These are phyloP conservation scores for Herpetomonas samuelpessoai DNA, from an alignment of 208 protist species.

Conservation along the genomic window DNA sequence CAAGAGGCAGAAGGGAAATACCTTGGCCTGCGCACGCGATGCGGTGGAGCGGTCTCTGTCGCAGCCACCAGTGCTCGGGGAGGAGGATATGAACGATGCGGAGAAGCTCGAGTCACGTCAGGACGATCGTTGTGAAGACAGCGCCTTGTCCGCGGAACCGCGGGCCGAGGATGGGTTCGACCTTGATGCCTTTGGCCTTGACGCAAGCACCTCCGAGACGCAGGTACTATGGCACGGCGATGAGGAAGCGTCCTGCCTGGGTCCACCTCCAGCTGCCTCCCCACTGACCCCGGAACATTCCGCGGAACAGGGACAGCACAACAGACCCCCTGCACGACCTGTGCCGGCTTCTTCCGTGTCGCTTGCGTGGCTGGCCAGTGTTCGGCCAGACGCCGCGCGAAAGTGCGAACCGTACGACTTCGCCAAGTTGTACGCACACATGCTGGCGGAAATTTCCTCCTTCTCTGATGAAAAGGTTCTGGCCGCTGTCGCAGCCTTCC, in stretches of 20 bases:
- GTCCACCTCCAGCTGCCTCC: background rate
- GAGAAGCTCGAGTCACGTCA: no score
- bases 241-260: background rate
- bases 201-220: no score
- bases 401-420: constrained; percentile 74
- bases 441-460: constrained; percentile 64
- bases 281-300: background rate
- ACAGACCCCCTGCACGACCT: no score
- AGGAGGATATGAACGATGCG: no score
- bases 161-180: background rate
- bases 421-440: constrained; percentile 60
- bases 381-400: constrained; percentile 44
- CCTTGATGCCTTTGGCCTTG: background rate
- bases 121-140: no score
- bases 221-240: no score
- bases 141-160: no score
- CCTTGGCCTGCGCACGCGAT: no score
- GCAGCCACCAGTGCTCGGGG: no score
- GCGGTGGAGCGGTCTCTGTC: no score
- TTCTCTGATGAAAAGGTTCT: constrained; percentile 55
- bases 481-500: constrained; percentile 49
- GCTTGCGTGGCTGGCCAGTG: constrained; percentile 8
- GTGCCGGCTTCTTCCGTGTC: constrained; percentile 5
- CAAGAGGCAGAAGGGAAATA: no score
- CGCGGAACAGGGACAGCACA: no score